Base-by-base conservation (phyloP, 768 basidiomycete species). In the Podaxis pistillaris region DNA sequence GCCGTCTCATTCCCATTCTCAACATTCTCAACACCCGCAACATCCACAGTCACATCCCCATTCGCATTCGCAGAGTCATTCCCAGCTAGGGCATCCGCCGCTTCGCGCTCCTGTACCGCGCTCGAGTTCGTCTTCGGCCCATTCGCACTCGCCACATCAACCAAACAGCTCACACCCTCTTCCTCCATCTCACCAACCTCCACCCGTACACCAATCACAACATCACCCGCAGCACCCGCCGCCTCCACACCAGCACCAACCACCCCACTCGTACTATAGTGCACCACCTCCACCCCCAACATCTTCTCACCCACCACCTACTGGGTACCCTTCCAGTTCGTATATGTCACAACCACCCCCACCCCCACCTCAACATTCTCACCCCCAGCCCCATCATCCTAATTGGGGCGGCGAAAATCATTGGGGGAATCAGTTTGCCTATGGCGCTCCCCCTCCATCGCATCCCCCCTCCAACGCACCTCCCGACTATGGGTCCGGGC, bases 151-250 rank as follows among this genome's bases (percentile, higher is more conserved):
- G 13, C 63, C 67, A 9, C 66, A 51, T 17, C 66, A 63, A 49
- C 58, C 58, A 9, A 55, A 51, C 65, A 74, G 37, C 66, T 64
- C 63, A 67, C 76, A 57, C 70, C 74, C 51, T 74, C 75, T 44
- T 41, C 46, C 61, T 8, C 36, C 68, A 26, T 69, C 66, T 37
- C 52, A 64, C 30, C 50, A 61, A 19, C 55, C 53, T n/a, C 69
- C 64, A 28, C 68, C 67, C 30, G 59, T 56, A 26, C 65, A 50
- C 36, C 65, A 52, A 22, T 62, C 53, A 46, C 59, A 56, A 36
- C 79, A 78, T 55, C 55, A 71, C 1, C 68, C 24, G 33, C 71
- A 49, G 50, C 71, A 51, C 19, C 65, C 33, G 17, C 62, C 41
- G 4, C 50, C 40, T n/a, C 51, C 56, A 40, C 62, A 58, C 17